Conservation (phyloP, 148 eudicot species). For the Fagopyrum esculentum region DNA sequence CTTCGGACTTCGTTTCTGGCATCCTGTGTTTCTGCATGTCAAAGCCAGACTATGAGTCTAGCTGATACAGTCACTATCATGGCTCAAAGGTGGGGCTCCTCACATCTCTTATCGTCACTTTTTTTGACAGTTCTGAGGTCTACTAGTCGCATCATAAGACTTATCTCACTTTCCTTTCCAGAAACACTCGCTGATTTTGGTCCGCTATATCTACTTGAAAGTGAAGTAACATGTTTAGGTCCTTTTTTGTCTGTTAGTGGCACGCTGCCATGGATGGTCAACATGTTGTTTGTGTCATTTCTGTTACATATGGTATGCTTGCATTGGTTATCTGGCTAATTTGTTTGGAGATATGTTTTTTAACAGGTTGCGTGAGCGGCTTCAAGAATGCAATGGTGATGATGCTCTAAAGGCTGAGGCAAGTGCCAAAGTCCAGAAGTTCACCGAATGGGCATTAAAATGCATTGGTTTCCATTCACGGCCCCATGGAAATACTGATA, state of each 20-base stretch:
- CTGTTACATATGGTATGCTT: not conserved
- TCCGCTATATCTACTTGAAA: not conserved
- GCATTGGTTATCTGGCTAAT: not conserved
- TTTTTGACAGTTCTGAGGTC: not conserved
- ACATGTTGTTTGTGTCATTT: not conserved
- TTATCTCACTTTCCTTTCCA: not conserved
- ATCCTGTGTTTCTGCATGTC: constrained; percentile 96
- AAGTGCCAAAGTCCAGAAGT: constrained; percentile 92
- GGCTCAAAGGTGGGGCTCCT: constrained; percentile 69
- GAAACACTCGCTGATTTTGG: not conserved
- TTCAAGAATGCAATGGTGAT: constrained; percentile 96
- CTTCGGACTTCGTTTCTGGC: constrained; percentile 97
- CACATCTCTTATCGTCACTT: not conserved
- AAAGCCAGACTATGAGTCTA: constrained; percentile 88
- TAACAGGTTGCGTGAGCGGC: constrained; percentile 81
- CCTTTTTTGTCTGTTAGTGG: not conserved
- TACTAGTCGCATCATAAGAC: not conserved
- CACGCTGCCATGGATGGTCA: not conserved
- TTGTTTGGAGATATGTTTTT: not conserved
- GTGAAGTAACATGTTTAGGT: not conserved
- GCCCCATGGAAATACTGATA: constrained; percentile 56
- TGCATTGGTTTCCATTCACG: constrained; percentile 95
- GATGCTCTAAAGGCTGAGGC: constrained; percentile 98
- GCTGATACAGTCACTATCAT: constrained; percentile 86
- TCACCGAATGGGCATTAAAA: constrained; percentile 97